Base-by-base conservation (phyloP, 208 protist species). In the Acanthamoeba triangularis region DNA sequence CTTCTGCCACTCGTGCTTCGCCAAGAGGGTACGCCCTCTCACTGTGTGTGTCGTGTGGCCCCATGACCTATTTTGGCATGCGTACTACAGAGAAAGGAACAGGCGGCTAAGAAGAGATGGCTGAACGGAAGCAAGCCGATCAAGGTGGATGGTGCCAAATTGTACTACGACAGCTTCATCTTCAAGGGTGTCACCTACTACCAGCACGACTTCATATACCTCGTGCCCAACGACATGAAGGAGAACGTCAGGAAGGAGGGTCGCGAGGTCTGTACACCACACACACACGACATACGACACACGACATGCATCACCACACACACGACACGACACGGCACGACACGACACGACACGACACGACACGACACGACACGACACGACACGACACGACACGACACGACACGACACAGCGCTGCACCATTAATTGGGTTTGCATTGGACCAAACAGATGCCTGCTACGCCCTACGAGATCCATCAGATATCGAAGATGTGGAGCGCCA, bases 381-480 rank as follows among this genome's bases (percentile, higher is more conserved):
- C n/a, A n/a, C n/a, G n/a, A n/a, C n/a, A n/a, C n/a, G n/a, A n/a
- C n/a, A n/a, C n/a, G n/a, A n/a, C n/a, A n/a, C n/a, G n/a, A n/a
- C n/a, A n/a, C n/a, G n/a, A n/a, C n/a, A n/a, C n/a, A n/a, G n/a
- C n/a, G n/a, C n/a, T n/a, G n/a, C 14, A 11, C 13, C 35, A 76
- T 37, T 76, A 76, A 76, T 18, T 1, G 10, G 67, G 35, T 37
- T 59, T 87, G 20, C 13, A 28, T 5, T 37, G 18, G 25, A 11
- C 1, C 25, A 8, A 8, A 44, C 10, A 90, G 54, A n/a, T n/a
- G 80, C 54, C 44, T 0, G 25, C 80, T 0, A 67, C 52, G 44
- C 80, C 80, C 25, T 90, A 90, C 49, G 80, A 90, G 80, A 90
- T 90, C 16, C 28, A 63, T 25, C 80, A 90, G 30, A 63, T 90